Percentiles rank a stretch among this genome's conserved stretches.
phyloP scores from a whole-genome alignment of 805 yeast genomes.

The Lachancea nothofagi region DNA sequence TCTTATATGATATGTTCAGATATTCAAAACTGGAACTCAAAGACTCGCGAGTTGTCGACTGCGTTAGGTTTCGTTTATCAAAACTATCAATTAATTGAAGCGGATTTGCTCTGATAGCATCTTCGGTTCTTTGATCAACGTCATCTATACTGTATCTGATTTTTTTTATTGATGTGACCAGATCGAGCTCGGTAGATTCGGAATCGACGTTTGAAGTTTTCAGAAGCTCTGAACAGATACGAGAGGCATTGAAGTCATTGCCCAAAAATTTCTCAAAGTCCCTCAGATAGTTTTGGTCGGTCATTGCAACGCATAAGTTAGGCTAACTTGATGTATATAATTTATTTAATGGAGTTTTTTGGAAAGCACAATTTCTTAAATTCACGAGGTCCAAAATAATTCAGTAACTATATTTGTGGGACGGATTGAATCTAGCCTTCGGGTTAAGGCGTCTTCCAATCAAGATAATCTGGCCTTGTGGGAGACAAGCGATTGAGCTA shows the following conservation, averaged over 20 bases:
- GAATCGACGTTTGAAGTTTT: constrained; percentile 19
- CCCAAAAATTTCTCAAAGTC: constrained; percentile 26
- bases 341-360: no score
- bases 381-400: no score
- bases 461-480: no score
- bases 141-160: constrained; percentile 27
- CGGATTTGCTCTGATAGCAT: constrained; percentile 21
- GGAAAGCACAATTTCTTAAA: no score
- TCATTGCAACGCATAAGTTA: no score
- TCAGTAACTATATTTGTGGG: no score
- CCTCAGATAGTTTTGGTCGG: constrained; percentile 9
- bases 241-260: constrained; percentile 16
- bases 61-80: constrained; percentile 16
- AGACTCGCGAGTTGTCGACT: constrained; percentile 13
- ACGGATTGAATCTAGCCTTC: no score
- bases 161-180: constrained; percentile 29
- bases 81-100: constrained; percentile 22
- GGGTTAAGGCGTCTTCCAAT: no score
- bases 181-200: constrained; percentile 18
- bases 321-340: no score
- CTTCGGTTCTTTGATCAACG: constrained; percentile 21
- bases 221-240: constrained; percentile 24
- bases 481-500: no score
- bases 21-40: constrained; percentile 25
- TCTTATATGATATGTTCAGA: constrained; percentile 28